Evolutionary conservation across 2,329 filamentous ascomycete species (phyloP).

Genomic region (Aspergillus oerlinghausenensis): DNA sequence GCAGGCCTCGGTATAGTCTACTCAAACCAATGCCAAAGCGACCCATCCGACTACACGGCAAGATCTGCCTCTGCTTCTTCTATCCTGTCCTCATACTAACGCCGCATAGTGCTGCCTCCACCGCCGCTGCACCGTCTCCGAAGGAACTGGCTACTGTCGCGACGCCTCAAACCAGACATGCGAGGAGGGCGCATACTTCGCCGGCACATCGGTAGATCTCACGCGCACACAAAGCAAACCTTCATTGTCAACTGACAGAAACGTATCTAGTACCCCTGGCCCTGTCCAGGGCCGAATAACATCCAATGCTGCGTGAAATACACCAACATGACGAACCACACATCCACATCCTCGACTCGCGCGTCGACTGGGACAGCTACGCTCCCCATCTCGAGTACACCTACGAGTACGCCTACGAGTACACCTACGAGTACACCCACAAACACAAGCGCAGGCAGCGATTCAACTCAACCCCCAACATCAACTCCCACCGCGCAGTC

Average conservation of each 20-base stretch:
- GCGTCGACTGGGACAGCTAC: not conserved
- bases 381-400: no score
- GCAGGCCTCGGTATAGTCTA: slow-evolving; percentile 8
- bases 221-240: not conserved
- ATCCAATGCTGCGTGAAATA: slow-evolving; percentile 8
- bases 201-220: slow-evolving; percentile 2
- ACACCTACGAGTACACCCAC: no score
- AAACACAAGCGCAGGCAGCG: no score
- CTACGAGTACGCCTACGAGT: no score
- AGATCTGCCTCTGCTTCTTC: not conserved
- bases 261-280: not conserved
- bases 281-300: slow-evolving; percentile 5
- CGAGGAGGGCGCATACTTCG: slow-evolving; percentile 2
- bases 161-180: slow-evolving; percentile 10
- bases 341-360: not conserved
- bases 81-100: no score
- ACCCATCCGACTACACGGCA: not conserved
- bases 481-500: no score
- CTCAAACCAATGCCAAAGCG: slow-evolving; percentile 5
- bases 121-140: not conserved
- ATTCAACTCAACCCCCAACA: no score
- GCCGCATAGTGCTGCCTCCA: slow-evolving; percentile 8
- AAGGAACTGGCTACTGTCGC: slow-evolving; percentile 5
- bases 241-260: no score
- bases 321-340: slow-evolving; percentile 1